Conservation (phyloP, 2,329 filamentous ascomycete genomes). For the Aspergillus eucalypticola region DNA sequence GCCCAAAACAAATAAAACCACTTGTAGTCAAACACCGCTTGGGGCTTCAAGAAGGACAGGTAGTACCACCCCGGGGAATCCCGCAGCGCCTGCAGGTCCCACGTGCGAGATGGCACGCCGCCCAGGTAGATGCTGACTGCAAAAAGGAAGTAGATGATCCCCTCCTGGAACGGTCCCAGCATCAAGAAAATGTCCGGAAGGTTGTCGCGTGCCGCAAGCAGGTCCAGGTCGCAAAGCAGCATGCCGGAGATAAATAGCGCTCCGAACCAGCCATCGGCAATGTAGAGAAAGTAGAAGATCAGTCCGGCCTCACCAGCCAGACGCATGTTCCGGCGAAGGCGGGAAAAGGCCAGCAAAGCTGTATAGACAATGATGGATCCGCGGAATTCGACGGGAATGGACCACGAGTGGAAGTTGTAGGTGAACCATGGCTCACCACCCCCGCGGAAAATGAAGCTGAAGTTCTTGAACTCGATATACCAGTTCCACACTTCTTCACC, state of each 20-base stretch:
- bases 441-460: slow-evolving; percentile 65
- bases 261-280: slow-evolving; percentile 65
- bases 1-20: slow-evolving; percentile 69
- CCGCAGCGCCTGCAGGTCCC: slow-evolving; percentile 52
- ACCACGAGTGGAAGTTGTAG: slow-evolving; percentile 64
- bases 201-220: slow-evolving; percentile 52
- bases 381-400: slow-evolving; percentile 63
- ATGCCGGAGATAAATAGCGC: slow-evolving; percentile 63
- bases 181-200: slow-evolving; percentile 53
- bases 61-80: slow-evolving; percentile 62
- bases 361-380: slow-evolving; percentile 67
- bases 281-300: slow-evolving; percentile 66
- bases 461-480: slow-evolving; percentile 65
- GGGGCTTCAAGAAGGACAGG: slow-evolving; percentile 62
- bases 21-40: slow-evolving; percentile 66
- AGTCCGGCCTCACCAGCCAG: slow-evolving; percentile 56
- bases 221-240: slow-evolving; percentile 63
- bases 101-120: slow-evolving; percentile 58
- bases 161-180: slow-evolving; percentile 51
- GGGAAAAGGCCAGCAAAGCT: slow-evolving; percentile 57
- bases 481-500: slow-evolving; percentile 54
- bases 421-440: slow-evolving; percentile 59
- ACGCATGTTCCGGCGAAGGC: slow-evolving; percentile 56
- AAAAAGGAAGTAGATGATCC: slow-evolving; percentile 58
- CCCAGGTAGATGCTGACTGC: slow-evolving; percentile 57